Base-by-base conservation (phyloP, 2,329 filamentous ascomycete genomes). In the Paecilomyces sp. region DNA sequence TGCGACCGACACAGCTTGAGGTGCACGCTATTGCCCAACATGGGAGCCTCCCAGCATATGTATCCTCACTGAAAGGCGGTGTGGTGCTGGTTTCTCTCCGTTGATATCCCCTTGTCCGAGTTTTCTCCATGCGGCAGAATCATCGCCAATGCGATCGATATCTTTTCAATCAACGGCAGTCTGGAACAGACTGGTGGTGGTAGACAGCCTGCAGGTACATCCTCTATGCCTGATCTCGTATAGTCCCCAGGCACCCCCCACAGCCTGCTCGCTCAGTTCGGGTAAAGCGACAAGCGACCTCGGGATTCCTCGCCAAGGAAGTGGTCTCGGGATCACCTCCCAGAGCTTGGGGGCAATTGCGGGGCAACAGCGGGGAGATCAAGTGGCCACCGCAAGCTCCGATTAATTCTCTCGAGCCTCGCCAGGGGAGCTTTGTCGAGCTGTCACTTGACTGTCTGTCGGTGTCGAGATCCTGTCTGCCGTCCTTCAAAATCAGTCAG, bases 361-460 rank as follows among this genome's bases (percentile, higher is more conserved):
- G 57, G 57, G 57, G 52, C 57, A 31, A 50, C 57, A 31, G 52
- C 57, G 57, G 57, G 52, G 57, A 58, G 36, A n/a, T 57, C 56
- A 50, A 57, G 33, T 57, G 36, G 34, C 31, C 18, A 34, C 36
- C 31, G 55, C 15, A 11, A 36, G 31, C 55, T 58, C 57, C 57
- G 57, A 51, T 47, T 58, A 22, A 50, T 58, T 53, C 55, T 58
- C 52, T 58, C n/a, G 31, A 41, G 34, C 22, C 34, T 57, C 25
- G 13, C 28, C 11, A 33, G 33, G n/a, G n/a, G 34, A 53, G 55
- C 31, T 47, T 41, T 15, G 18, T 47, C 33, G 12, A 28, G 18
- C 28, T 57, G 34, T 28, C 36, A 36, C 30, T 57, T 47, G 15
- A 28, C 25, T 28, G 33, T 34, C 13, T 57, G 30, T 22, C 30